Evolutionary conservation across 805 yeast genomes (phyloP), one percentile per base, ranked within the genome.

Genomic region (Candida gorgasii): DNA sequence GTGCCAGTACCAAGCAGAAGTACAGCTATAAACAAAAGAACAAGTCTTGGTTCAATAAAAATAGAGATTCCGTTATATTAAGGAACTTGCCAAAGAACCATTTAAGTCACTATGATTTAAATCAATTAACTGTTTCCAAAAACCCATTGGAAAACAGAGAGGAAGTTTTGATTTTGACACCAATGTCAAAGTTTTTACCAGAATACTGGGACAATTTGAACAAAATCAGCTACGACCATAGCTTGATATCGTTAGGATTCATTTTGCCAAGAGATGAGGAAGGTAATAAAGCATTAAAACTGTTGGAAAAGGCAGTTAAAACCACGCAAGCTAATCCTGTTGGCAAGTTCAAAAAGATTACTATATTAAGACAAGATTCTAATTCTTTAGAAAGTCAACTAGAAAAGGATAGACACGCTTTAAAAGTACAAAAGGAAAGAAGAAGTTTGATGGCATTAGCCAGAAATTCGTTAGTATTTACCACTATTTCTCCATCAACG

Each of bases 371-470:
- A 65, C 98, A 93, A 69, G 98, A 93, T 63, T 75, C 84, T 22
- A 84, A 85, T 30, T 80, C 95, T 5, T 75, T 89, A 50, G 76
- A 76, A 27, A 76, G 84, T 32, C 93, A 90, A 59, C 51, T 54
- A 30, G 99, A 93, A 61, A 85, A 86, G 63, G 95, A 88, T 50
- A 78, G 99, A 59, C 99, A 93, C 60, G 96, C 95, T 3, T 67
- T 86, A 48, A 67, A 65, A 18, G 95, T 82, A 19, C 99, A 93
- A 65, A 90, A 89, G 63, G 85, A 86, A 55, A 79, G 99, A 62
- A 80, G 99, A 52, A 63, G 86, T 4, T 81, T 82, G 57, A 92
- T 93, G 98, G 95, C 97, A 2, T 70, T 89, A 50, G 97, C 98
- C 3, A 76, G 99, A 61, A 93, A 93, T 70, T 89, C 96, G 29